Evolutionary conservation across 139 green algal genomes (phyloP).

Genomic region (Parachlorella kessleri): DNA sequence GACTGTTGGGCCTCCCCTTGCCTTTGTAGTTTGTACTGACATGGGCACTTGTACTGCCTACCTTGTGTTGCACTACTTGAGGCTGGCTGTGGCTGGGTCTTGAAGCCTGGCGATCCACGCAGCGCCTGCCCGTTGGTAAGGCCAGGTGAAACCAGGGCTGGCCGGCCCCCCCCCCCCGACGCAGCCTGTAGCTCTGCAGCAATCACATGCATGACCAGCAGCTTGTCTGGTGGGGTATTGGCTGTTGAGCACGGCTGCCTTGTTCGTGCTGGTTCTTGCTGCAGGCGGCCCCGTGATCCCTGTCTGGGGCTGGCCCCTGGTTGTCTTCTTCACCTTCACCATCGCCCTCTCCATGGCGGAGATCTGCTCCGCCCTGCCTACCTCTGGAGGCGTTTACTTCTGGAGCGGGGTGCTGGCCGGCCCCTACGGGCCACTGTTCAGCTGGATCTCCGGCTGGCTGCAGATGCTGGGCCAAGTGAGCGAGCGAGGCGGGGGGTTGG

Average conservation of each 20-base stretch:
- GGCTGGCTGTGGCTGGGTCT: too few relatives aligned
- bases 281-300: constrained; percentile 33
- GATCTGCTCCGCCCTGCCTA: constrained; percentile 48
- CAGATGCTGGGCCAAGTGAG: constrained; percentile 12
- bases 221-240: background rate
- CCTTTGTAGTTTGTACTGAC: too few relatives aligned
- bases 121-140: too few relatives aligned
- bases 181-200: too few relatives aligned
- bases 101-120: too few relatives aligned
- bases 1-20: too few relatives aligned
- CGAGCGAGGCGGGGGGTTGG: background rate
- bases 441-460: constrained; percentile 20
- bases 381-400: constrained; percentile 39
- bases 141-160: too few relatives aligned
- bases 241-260: background rate
- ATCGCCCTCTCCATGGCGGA: constrained; percentile 44
- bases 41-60: too few relatives aligned
- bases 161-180: too few relatives aligned
- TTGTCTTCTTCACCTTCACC: constrained; percentile 36
- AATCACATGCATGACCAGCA: background rate
- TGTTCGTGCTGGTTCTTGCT: background rate
- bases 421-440: constrained; percentile 1
- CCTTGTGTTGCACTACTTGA: too few relatives aligned
- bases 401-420: constrained; percentile 24
- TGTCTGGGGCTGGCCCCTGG: constrained; percentile 53